Percentiles rank a stretch among this genome's conserved stretches.
Conservation (phyloP, 129 eudicot species). For the Escallonia rubra region DNA sequence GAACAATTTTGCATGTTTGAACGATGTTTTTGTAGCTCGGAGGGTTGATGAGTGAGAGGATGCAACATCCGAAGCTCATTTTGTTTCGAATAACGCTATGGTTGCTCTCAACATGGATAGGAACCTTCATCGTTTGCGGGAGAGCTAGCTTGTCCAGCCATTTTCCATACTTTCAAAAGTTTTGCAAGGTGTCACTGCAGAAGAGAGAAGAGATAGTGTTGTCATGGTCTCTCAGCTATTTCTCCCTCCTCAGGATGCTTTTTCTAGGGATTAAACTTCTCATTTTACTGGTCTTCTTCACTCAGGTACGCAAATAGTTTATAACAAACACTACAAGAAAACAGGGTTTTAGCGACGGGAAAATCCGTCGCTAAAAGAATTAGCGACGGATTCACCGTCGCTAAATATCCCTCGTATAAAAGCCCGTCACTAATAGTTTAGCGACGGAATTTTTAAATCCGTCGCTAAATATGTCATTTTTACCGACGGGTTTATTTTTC, state of each 20-base stretch:
- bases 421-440: too few relatives aligned
- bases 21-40: constrained; percentile 5
- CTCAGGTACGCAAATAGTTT: constrained; percentile 23
- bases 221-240: constrained; percentile 32
- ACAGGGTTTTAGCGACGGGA: too few relatives aligned
- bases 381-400: too few relatives aligned
- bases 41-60: constrained; percentile 14
- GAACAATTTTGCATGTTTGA: not conserved
- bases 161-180: constrained; percentile 27
- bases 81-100: constrained; percentile 15
- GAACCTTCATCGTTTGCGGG: constrained; percentile 30
- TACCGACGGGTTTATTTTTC: too few relatives aligned
- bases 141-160: constrained; percentile 13
- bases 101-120: constrained; percentile 32
- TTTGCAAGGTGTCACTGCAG: constrained; percentile 12
- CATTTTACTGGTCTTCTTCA: constrained; percentile 25
- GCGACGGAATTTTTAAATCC: too few relatives aligned
- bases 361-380: too few relatives aligned
- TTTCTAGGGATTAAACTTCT: constrained; percentile 17
- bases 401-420: too few relatives aligned
- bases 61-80: constrained; percentile 30
- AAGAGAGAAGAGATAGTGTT: constrained; percentile 20
- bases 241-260: constrained; percentile 24
- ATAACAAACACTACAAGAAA: too few relatives aligned
- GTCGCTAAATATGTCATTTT: too few relatives aligned